A percentile compares a stretch with the other conserved stretches of the same genome.
Evolutionary conservation across 495 filamentous ascomycete species (phyloP).

Genomic region (Hypoxylon fuscum): DNA sequence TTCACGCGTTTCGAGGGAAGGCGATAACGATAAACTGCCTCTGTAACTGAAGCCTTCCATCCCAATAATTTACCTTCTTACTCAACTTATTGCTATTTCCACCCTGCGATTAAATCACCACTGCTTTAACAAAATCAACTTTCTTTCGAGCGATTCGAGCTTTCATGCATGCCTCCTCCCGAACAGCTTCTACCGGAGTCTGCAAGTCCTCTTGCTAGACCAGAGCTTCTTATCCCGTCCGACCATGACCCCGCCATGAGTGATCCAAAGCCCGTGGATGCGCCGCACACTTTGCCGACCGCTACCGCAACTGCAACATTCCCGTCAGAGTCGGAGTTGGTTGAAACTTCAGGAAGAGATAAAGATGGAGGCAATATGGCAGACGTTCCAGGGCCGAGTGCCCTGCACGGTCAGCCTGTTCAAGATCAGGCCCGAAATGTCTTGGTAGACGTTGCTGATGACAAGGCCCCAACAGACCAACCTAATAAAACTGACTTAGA

Average conservation of each 20-base stretch:
- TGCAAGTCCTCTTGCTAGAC: slow-evolving; percentile 35
- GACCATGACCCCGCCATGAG: slow-evolving; percentile 48
- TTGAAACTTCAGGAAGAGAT: slow-evolving; percentile 15
- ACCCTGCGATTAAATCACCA: slow-evolving; percentile 4
- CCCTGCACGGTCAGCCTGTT: not conserved
- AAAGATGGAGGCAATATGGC: slow-evolving; percentile 16
- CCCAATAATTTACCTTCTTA: not conserved
- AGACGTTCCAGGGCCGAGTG: not conserved
- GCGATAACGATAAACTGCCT: slow-evolving; percentile 39
- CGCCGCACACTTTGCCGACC: slow-evolving; percentile 33
- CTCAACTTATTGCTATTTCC: slow-evolving; percentile 3
- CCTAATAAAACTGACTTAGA: slow-evolving; percentile 9
- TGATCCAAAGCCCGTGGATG: slow-evolving; percentile 31
- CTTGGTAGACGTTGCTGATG: slow-evolving; percentile 18
- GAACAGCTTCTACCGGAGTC: slow-evolving; percentile 36
- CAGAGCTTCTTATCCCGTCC: slow-evolving; percentile 29
- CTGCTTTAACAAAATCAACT: not conserved
- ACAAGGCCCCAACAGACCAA: slow-evolving; percentile 14
- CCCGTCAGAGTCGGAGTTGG: slow-evolving; percentile 10
- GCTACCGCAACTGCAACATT: slow-evolving; percentile 18
- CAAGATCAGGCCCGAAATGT: slow-evolving; percentile 11
- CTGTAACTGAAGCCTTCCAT: not conserved
- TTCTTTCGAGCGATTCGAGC: slow-evolving; percentile 1
- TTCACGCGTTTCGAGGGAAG: slow-evolving; percentile 31
- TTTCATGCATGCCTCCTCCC: slow-evolving; percentile 46